Evolutionary conservation across 2,329 filamentous ascomycete genomes (phyloP), one percentile per base, ranked within the genome.

Genomic region (Monosporascus sp.): DNA sequence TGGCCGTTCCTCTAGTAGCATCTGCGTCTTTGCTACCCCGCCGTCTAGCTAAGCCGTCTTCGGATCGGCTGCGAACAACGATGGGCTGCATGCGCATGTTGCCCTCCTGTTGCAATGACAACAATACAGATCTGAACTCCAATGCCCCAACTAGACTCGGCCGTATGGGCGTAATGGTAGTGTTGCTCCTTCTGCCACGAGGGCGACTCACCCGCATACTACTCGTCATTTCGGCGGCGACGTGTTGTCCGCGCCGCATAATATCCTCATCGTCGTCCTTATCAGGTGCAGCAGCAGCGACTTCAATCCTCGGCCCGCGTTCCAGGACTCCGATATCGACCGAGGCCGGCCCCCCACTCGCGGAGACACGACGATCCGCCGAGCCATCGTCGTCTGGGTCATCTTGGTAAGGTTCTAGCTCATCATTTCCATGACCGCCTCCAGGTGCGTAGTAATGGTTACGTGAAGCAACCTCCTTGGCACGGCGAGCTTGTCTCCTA

Each of bases 141-240:
- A 99, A 77, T 8, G 90, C 94, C 44, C 94, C 94, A 3, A 99
- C 87, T 47, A 99, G 75, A 74, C 94, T 97, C 1, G 94, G 93
- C 44, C 94, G 82, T 57, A 99, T 97, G 0, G 91, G 88, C 7
- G 86, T 93, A 56, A 92, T 81, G 2, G 90, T 79, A 0, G 88
- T 91, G 59, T 86, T 87, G 60, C 87, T 84, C 58, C 85, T 81
- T 45, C 79, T 79, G 47, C 83, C 78, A 35, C 76, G 75, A 1
- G 89, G 84, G 22, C 91, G 83, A 60, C 85, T 85, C 27, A 97
- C 79, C 53, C 93, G 88, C 94, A 99, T 99, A 68, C 91, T 96
- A 68, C 86, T 94, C 40, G 88, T 87, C 66, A 99, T 83, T 69
- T 97, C 92, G 20, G 91, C 91, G 40, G 84, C 86, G 48, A 88